Base-by-base conservation (phyloP, 1,139 yeast species). In the Geotrichum fermentans region DNA sequence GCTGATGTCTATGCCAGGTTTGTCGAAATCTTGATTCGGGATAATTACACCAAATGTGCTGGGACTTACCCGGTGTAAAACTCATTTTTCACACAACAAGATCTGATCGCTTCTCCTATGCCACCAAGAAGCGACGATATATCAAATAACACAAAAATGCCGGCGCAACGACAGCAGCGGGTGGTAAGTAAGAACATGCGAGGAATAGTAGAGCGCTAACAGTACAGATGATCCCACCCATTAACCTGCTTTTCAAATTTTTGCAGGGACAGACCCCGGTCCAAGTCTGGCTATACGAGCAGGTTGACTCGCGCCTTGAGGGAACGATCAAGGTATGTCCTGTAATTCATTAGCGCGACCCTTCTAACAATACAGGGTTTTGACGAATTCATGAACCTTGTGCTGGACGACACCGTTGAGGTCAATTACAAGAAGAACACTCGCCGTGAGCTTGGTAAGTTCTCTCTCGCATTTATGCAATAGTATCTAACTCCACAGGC, bases 381-480 rank as follows among this genome's bases (percentile, higher is more conserved):
- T 67, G 99, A 94, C 66, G 98, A 94, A 69, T 92, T 89, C 62
- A 92, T 94, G 98, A 94, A 94, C 61, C 69, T 94, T 16, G 97
- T 90, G n/a, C 70, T 94, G 13, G 96, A 87, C 53, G 92, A 89
- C 51, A 96, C 97, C 0, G 74, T 77, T 16, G 96, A 92, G 60
- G 70, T 84, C 60, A 62, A 70, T 52, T 55, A 61, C 46, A 60
- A 67, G 53, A 73, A 74, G 50, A 78, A 80, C n/a, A 57, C 70
- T 48, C 69, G 62, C 57, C 64, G 75, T 14, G 59, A 62, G 7
- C 55, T 80, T 43, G 83, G 83, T 1, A 67, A 5, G 55, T 6
- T 13, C 40, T 18, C 18, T 21, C 13, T 7, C 41, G n/a, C 4
- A n/a, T 21, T 35, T 38, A 13, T n/a, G 11, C 8, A 24, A 17